These are phyloP conservation scores for Taiozyma sp. DNA, from an alignment of 1,139 yeast species.

Conservation along the genomic window DNA sequence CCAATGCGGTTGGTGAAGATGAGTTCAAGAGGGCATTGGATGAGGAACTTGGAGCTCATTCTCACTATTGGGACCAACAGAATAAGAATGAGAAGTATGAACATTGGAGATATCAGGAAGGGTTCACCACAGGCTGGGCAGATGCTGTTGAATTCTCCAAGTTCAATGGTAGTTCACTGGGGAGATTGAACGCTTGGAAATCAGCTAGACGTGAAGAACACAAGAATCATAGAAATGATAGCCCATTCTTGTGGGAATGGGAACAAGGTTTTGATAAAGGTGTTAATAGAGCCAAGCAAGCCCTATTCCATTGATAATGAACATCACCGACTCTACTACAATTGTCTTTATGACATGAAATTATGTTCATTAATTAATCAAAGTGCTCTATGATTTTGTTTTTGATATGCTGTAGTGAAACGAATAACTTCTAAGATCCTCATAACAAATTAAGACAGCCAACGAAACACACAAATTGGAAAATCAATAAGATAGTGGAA, in stretches of 20 bases:
- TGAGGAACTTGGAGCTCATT: constrained; percentile 43
- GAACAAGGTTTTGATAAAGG: constrained; percentile 79
- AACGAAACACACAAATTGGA: neutral
- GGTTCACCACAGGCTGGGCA: constrained; percentile 67
- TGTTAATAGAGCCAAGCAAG: constrained; percentile 26
- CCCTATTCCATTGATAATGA: constrained; percentile 1
- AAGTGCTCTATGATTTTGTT: neutral
- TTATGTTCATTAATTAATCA: neutral
- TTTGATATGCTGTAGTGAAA: neutral
- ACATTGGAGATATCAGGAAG: constrained; percentile 77
- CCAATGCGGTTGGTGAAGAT: constrained; percentile 33
- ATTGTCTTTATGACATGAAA: neutral
- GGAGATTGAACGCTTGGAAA: constrained; percentile 70
- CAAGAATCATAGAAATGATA: constrained; percentile 46
- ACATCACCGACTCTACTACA: neutral
- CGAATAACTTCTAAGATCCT: neutral
- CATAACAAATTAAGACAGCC: neutral
- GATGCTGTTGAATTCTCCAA: constrained; percentile 67
- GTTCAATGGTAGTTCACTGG: constrained; percentile 67
- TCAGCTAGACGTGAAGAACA: constrained; percentile 54
- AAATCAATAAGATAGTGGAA: neutral
- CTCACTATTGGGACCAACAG: constrained; percentile 63
- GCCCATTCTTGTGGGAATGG: constrained; percentile 77
- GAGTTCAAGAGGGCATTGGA: constrained; percentile 40
- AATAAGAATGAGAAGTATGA: constrained; percentile 62